Percentiles rank a stretch among this genome's conserved stretches.
These are phyloP conservation scores for Keithomyces neogunnii DNA, from an alignment of 2,329 filamentous ascomycete genomes.

Conservation along the genomic window DNA sequence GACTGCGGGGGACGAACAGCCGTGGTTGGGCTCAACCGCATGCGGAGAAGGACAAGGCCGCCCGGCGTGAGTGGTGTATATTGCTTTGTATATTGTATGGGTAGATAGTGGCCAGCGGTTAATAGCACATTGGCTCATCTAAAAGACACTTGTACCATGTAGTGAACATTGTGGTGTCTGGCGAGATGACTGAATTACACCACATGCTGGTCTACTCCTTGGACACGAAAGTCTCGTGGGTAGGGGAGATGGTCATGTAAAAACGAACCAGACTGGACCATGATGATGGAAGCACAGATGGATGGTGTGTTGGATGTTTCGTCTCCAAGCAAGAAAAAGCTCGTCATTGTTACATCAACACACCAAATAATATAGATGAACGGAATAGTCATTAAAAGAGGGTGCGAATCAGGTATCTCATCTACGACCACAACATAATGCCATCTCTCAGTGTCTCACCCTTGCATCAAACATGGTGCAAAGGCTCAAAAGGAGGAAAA, in stretches of 20 bases:
- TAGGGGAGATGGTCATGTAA: no score
- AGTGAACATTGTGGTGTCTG: no score
- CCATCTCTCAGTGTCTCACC: background rate
- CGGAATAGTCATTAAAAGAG: background rate
- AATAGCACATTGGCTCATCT: background rate
- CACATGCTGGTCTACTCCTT: no score
- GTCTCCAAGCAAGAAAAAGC: no score
- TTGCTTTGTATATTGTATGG: background rate
- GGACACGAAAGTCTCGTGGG: no score
- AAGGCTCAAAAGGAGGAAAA: background rate
- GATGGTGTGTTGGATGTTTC: no score
- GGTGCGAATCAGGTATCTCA: background rate
- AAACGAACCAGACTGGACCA: no score
- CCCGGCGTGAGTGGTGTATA: background rate
- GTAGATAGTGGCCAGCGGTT: background rate
- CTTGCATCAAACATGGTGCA: background rate
- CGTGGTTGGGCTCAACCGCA: background rate
- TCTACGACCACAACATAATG: background rate
- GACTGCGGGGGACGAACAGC: background rate
- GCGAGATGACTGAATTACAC: no score
- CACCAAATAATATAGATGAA: background rate
- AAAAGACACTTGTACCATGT: background rate
- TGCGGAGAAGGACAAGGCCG: background rate
- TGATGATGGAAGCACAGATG: no score
- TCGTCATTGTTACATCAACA: background rate